Evolutionary conservation across 2,329 filamentous ascomycete genomes (phyloP).

Genomic region (Fusarium haematococcum): DNA sequence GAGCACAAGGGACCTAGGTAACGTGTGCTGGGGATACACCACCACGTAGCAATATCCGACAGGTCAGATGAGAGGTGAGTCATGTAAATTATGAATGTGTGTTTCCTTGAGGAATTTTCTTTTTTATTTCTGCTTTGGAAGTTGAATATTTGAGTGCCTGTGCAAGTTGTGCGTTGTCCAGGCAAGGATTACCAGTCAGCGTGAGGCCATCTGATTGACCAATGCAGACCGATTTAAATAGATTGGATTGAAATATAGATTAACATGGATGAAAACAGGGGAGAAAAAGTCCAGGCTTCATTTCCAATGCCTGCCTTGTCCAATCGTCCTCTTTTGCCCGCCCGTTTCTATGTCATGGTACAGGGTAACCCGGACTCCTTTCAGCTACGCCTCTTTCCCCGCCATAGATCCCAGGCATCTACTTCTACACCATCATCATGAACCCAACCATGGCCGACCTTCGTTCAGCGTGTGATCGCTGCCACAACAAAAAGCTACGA

Average conservation of each 20-base stretch:
- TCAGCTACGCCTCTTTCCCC: not conserved
- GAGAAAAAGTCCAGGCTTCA: not conserved
- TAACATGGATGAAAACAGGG: not conserved
- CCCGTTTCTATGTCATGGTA: not conserved
- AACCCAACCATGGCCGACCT: slow-evolving; percentile 37
- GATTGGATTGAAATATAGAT: not conserved
- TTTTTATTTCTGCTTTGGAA: not conserved
- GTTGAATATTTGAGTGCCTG: not conserved
- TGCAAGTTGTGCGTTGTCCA: not conserved
- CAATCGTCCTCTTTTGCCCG: not conserved
- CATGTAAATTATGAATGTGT: not conserved
- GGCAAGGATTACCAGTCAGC: not conserved
- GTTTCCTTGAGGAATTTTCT: not conserved
- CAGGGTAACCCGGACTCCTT: not conserved
- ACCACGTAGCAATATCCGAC: slow-evolving; percentile 2
- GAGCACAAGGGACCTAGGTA: slow-evolving; percentile 3
- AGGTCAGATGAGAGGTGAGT: not conserved
- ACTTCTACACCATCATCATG: not conserved
- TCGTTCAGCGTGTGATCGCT: slow-evolving; percentile 56
- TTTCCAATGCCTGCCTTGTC: not conserved
- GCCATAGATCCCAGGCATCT: not conserved
- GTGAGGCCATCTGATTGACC: not conserved
- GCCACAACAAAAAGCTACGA: slow-evolving; percentile 60
- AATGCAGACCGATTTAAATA: not conserved
- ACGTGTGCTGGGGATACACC: slow-evolving; percentile 6